Percentiles rank a stretch among this genome's conserved stretches.
These are phyloP conservation scores for Cutaneotrichosporon mucoides DNA, from an alignment of 1,284 basidiomycete species.

Conservation along the genomic window DNA sequence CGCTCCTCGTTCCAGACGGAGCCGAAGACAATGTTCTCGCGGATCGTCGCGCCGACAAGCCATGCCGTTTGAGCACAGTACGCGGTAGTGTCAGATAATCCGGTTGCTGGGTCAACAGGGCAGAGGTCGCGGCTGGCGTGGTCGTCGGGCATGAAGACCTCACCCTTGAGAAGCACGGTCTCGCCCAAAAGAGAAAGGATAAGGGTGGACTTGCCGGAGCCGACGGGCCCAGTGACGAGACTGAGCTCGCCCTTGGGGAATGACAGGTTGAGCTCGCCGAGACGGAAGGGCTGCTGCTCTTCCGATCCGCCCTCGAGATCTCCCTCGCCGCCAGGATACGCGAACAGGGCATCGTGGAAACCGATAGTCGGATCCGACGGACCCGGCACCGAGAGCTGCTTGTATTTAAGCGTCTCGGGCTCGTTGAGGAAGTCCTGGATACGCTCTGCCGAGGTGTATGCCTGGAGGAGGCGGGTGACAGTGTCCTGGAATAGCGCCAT, in stretches of 20 bases:
- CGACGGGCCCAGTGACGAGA: slow-evolving; percentile 52
- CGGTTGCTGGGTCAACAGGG: slow-evolving; percentile 50
- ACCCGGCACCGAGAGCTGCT: slow-evolving; percentile 47
- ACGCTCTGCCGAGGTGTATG: slow-evolving; percentile 49
- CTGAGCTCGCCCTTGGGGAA: slow-evolving; percentile 50
- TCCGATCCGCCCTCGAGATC: slow-evolving; percentile 10
- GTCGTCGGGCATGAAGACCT: slow-evolving; percentile 55
- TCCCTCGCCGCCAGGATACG: slow-evolving; percentile 23
- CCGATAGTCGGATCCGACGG: slow-evolving; percentile 51
- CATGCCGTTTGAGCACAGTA: slow-evolving; percentile 56
- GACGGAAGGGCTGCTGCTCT: slow-evolving; percentile 43
- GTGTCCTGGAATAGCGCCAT: slow-evolving; percentile 40
- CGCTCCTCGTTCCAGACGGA: slow-evolving; percentile 47
- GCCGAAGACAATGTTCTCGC: slow-evolving; percentile 57
- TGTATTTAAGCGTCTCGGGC: slow-evolving; percentile 57
- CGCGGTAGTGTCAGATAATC: slow-evolving; percentile 53
- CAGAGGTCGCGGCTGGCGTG: slow-evolving; percentile 43
- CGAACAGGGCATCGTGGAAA: slow-evolving; percentile 53
- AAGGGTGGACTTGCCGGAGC: slow-evolving; percentile 65
- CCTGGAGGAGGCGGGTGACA: slow-evolving; percentile 52
- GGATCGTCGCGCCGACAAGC: slow-evolving; percentile 56
- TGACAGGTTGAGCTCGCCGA: slow-evolving; percentile 51
- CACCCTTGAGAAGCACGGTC: slow-evolving; percentile 52
- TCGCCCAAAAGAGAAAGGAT: slow-evolving; percentile 58
- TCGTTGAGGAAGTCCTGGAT: slow-evolving; percentile 53